phyloP scores from a whole-genome alignment of 2,329 filamentous ascomycete species.

The Ilyonectria mors-panacis region DNA sequence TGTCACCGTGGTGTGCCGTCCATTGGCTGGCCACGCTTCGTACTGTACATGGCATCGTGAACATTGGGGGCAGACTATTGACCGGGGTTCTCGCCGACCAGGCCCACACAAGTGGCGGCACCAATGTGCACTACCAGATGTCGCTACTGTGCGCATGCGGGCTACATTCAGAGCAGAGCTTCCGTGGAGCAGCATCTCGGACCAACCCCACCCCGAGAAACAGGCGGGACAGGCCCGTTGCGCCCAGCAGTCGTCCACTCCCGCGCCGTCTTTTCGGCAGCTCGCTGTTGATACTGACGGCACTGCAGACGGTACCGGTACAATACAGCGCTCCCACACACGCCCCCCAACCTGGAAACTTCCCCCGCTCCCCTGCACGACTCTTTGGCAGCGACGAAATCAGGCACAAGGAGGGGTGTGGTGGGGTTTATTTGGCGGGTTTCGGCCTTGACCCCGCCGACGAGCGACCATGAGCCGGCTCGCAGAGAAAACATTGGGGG shows the following conservation, averaged over 20 bases:
- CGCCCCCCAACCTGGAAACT: conserved; percentile 4
- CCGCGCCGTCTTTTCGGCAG: neutral
- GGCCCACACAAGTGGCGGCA: conserved; percentile 24
- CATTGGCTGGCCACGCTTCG: neutral
- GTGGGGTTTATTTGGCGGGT: conserved; percentile 35
- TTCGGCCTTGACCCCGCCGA: conserved; percentile 44
- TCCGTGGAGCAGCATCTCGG: conserved; percentile 33
- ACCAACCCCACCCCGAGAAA: conserved; percentile 47
- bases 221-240: neutral
- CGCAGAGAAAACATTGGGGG: conserved; percentile 26
- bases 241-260: neutral
- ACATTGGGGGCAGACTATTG: conserved; percentile 24
- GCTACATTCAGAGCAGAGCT: conserved; percentile 17
- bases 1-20: neutral
- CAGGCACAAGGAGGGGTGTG: conserved; percentile 29
- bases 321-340: neutral
- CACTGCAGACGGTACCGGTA: neutral
- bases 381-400: conserved; percentile 12
- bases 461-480: conserved; percentile 32
- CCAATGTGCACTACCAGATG: conserved; percentile 6
- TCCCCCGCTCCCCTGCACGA: conserved; percentile 10
- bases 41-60: conserved; percentile 7
- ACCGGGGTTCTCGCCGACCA: conserved; percentile 46
- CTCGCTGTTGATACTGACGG: neutral
- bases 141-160: neutral